Base-by-base conservation (phyloP, 495 filamentous ascomycete genomes). In the Aspergillus asperescens region DNA sequence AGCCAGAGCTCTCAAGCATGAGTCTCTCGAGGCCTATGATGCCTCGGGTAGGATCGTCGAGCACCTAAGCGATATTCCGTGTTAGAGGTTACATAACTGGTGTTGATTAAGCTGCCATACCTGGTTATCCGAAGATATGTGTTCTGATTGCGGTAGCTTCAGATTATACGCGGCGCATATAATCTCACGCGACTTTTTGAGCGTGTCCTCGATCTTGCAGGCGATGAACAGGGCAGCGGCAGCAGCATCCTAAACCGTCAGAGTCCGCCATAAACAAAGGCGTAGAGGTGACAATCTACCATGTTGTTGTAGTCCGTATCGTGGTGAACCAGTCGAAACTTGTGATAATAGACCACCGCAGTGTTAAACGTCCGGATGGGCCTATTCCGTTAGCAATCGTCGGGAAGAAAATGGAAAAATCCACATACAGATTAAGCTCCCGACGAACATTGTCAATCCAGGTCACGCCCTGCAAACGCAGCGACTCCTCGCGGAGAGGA, bases 161-260 rank as follows among this genome's bases (percentile, higher is more conserved):
- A 96, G 67, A 57, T 96, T 97, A 71, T 91, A 88, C 4, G 87
- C 85, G 6, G 90, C 90, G 54, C 88, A 93, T 5, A 96, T 74
- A 51, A 98, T 93, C 48, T 98, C 93, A 43, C 81, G 81, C 15
- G 89, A 95, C 72, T 97, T 97, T 72, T 98, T 97, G 40, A 97
- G 76, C 1, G 93, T 97, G 64, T 98, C 93, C 62, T 98, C 93
- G 38, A 92, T 90, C 68, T 98, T 98, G 79, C 92, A 96, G 29
- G 90, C 90, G 15, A 87, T 85, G 60, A 97, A 92, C 25, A 98
- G 75, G 24, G 88, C 83, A 10, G 93, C 91, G 0, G 90, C 81
- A 3, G 90, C 88, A 4, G 89, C 90, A 65, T 97, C 93, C 80
- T 85, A 45, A 42, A 12, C 20, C 44, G 50, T 70, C 35, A 70